Evolutionary conservation across 306 rosid species (phyloP).

Genomic region (Quillaja saponaria): DNA sequence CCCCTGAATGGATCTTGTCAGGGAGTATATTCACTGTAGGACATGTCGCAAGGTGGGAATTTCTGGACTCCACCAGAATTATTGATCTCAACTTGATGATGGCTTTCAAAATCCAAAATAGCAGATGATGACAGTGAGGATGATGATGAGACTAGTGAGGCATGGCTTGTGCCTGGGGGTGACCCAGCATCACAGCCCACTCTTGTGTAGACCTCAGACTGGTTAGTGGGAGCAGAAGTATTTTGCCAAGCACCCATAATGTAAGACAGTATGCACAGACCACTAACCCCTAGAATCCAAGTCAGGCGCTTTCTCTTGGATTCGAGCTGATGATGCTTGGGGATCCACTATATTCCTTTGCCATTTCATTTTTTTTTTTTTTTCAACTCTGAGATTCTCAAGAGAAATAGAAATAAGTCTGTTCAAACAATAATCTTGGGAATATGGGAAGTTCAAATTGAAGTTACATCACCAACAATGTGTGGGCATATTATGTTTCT

Average conservation of each 20-base stretch:
- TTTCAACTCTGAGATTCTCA: constrained; percentile 18
- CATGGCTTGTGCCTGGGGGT: not conserved
- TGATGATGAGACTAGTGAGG: constrained; percentile 20
- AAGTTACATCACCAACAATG: not conserved
- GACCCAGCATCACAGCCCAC: constrained; percentile 52
- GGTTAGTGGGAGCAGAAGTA: constrained; percentile 40
- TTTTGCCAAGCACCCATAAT: constrained; percentile 76
- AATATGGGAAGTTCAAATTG: constrained; percentile 8
- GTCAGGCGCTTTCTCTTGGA: constrained; percentile 68
- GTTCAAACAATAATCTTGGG: constrained; percentile 14
- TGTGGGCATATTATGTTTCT: no score
- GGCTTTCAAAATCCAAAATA: constrained; percentile 65
- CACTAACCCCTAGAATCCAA: constrained; percentile 75
- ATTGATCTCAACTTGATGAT: constrained; percentile 60
- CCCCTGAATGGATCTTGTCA: constrained; percentile 75
- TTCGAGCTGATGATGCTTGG: constrained; percentile 76
- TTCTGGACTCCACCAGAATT: constrained; percentile 39
- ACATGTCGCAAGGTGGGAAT: constrained; percentile 64
- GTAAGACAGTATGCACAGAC: constrained; percentile 70
- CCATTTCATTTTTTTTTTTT: constrained; percentile 51
- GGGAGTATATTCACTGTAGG: constrained; percentile 79
- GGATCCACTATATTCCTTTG: constrained; percentile 78
- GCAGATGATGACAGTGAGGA: constrained; percentile 29
- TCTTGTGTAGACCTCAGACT: constrained; percentile 48
- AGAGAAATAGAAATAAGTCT: not conserved